A percentile compares a stretch with the other conserved stretches of the same genome.
Conservation (phyloP, 768 basidiomycete species). For the Mycena polygramma region DNA sequence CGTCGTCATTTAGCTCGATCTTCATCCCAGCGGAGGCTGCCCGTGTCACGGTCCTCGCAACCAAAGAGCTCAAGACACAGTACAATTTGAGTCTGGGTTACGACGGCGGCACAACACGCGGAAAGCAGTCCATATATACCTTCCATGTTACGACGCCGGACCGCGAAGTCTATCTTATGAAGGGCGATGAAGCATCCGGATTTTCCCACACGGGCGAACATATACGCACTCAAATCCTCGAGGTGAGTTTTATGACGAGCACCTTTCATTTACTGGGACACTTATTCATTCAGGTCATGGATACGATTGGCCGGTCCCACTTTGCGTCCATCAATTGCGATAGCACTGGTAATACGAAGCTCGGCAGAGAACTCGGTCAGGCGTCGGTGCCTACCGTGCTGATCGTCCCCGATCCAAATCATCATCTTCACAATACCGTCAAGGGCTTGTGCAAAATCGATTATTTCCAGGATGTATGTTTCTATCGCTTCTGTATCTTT, state of each 20-base stretch:
- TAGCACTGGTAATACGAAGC: conserved; percentile 41
- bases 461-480: no score
- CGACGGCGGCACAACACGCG: no score
- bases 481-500: no score
- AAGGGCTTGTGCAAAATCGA: no score
- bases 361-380: conserved; percentile 21
- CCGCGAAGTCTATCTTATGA: conserved; percentile 29
- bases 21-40: conserved; percentile 39
- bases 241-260: conserved; percentile 16
- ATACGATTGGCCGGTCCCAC: conserved; percentile 28
- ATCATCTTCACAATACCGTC: conserved; percentile 32
- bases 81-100: no score
- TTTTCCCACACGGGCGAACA: conserved; percentile 41
- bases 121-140: conserved; percentile 39
- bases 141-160: conserved; percentile 39
- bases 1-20: conserved; percentile 26
- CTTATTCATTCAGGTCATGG: conserved; percentile 32
- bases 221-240: conserved; percentile 24
- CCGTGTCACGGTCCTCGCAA: conserved; percentile 32
- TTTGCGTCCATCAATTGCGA: conserved; percentile 38
- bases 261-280: no score
- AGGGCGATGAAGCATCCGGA: conserved; percentile 39
- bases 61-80: no score
- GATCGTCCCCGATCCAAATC: conserved; percentile 38
- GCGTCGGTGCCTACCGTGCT: conserved; percentile 33